phyloP scores from a whole-genome alignment of 2,329 filamentous ascomycete species.

The Nannizziopsis barbatae region DNA sequence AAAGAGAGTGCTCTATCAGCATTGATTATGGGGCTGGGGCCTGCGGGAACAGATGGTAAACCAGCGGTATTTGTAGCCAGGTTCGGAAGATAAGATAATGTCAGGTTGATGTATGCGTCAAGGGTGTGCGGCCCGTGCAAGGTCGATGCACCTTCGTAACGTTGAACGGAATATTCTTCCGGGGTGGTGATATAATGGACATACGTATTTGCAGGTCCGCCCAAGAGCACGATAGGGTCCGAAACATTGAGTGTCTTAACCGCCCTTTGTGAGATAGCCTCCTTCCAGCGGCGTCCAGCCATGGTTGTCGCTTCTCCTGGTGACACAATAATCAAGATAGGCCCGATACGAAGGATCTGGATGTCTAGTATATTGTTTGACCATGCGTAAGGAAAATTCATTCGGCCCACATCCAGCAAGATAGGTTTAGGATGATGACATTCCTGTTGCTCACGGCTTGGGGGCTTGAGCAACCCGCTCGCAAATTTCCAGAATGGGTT shows the following conservation, averaged over 20 bases:
- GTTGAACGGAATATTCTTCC: slow-evolving; percentile 72
- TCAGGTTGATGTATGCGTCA: slow-evolving; percentile 77
- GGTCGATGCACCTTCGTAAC: slow-evolving; percentile 91
- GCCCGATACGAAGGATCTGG: slow-evolving; percentile 72
- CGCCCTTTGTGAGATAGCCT: slow-evolving; percentile 51
- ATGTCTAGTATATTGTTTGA: slow-evolving; percentile 84
- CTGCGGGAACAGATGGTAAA: slow-evolving; percentile 39
- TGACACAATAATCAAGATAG: slow-evolving; percentile 70
- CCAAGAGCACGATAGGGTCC: slow-evolving; percentile 64
- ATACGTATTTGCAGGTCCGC: slow-evolving; percentile 84
- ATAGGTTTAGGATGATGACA: slow-evolving; percentile 80
- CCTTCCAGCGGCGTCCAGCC: slow-evolving; percentile 77
- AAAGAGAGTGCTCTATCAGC: slow-evolving; percentile 64
- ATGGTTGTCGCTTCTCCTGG: slow-evolving; percentile 88
- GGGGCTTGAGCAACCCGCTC: slow-evolving; percentile 58
- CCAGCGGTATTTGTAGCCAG: slow-evolving; percentile 42
- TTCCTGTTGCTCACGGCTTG: slow-evolving; percentile 55
- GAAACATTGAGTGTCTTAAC: slow-evolving; percentile 40
- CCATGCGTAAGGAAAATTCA: slow-evolving; percentile 71
- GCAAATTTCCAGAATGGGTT: slow-evolving; percentile 75
- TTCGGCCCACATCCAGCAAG: slow-evolving; percentile 75
- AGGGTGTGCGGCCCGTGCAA: slow-evolving; percentile 75
- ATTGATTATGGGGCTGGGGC: slow-evolving; percentile 65
- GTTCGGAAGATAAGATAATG: slow-evolving; percentile 58
- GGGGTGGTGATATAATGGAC: slow-evolving; percentile 69